A percentile compares a stretch with the other conserved stretches of the same genome.
These are phyloP conservation scores for Inonotus obliquus DNA, from an alignment of 1,284 basidiomycete genomes.

Conservation along the genomic window DNA sequence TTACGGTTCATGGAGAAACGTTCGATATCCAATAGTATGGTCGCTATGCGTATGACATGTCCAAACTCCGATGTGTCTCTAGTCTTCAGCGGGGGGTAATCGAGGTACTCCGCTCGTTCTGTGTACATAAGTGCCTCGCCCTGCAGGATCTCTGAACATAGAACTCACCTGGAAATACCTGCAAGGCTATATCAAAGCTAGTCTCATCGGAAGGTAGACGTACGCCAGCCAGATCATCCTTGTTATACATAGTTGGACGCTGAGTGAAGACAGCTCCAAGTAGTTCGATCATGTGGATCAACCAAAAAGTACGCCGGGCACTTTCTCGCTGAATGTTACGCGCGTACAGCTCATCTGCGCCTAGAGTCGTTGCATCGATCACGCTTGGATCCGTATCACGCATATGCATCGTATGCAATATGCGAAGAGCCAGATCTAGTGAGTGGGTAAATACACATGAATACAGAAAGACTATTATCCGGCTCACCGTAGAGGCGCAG, in stretches of 20 bases:
- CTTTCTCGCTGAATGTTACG: conserved; percentile 64
- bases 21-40: conserved; percentile 52
- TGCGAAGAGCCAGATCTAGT: conserved; percentile 47
- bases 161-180: conserved; percentile 53
- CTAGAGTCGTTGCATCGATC: conserved; percentile 45
- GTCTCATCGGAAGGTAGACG: conserved; percentile 73
- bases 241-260: conserved; percentile 43
- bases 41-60: conserved; percentile 60
- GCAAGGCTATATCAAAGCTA: conserved; percentile 65
- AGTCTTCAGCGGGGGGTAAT: conserved; percentile 53
- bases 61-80: conserved; percentile 65
- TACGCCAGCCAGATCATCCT: conserved; percentile 49
- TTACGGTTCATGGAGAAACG: conserved; percentile 24
- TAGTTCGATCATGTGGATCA: conserved; percentile 49
- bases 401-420: conserved; percentile 60
- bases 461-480: background rate
- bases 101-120: conserved; percentile 52
- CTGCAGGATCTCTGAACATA: conserved; percentile 20
- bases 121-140: background rate
- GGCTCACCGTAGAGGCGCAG: conserved; percentile 32
- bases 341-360: conserved; percentile 52
- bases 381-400: background rate
- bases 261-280: conserved; percentile 44
- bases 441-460: background rate
- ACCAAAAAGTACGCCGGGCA: conserved; percentile 72